A percentile compares a stretch with the other conserved stretches of the same genome.
These are phyloP conservation scores for Friedmanniomyces simplex DNA, from an alignment of 495 filamentous ascomycete genomes.

Conservation along the genomic window DNA sequence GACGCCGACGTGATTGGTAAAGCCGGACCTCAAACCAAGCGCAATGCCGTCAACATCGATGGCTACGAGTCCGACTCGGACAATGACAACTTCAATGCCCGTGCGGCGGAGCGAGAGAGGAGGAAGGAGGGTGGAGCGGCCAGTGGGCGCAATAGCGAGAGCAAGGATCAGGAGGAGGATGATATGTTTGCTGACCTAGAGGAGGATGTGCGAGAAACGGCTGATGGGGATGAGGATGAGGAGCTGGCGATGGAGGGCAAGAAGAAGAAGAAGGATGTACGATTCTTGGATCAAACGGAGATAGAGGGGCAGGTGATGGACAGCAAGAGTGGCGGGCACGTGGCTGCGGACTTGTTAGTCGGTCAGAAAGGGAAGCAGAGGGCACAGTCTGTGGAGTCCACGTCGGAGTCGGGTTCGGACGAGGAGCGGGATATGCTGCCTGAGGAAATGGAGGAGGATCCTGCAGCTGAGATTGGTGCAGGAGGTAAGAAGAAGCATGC, in stretches of 20 bases:
- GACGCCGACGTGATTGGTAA: conserved; percentile 89
- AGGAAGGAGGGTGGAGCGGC: conserved; percentile 25
- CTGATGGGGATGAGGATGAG: conserved; percentile 32
- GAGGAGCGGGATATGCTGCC: conserved; percentile 53
- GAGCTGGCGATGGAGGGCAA: conserved; percentile 40
- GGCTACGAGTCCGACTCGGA: conserved; percentile 94
- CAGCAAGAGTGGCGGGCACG: conserved; percentile 60
- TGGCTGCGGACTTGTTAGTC: conserved; percentile 47
- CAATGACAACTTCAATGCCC: conserved; percentile 74
- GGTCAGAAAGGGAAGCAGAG: conserved; percentile 14
- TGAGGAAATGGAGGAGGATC: conserved; percentile 48
- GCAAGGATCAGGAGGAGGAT: conserved; percentile 59
- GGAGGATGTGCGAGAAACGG: conserved; percentile 41
- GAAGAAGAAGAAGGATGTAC: conserved; percentile 62
- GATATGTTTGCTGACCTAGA: conserved; percentile 87
- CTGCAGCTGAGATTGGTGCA: conserved; percentile 81
- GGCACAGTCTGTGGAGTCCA: conserved; percentile 29
- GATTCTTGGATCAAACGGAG: conserved; percentile 61
- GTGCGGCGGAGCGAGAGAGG: conserved; percentile 41
- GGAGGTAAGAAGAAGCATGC: conserved; percentile 89
- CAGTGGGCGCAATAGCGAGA: conserved; percentile 27
- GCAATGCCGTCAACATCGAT: conserved; percentile 87
- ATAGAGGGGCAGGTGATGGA: conserved; percentile 77
- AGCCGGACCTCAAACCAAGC: conserved; percentile 65
- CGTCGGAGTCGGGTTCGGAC: conserved; percentile 48